Conservation (phyloP, 208 protist genomes). For the Vickermania ingenoplastis region DNA sequence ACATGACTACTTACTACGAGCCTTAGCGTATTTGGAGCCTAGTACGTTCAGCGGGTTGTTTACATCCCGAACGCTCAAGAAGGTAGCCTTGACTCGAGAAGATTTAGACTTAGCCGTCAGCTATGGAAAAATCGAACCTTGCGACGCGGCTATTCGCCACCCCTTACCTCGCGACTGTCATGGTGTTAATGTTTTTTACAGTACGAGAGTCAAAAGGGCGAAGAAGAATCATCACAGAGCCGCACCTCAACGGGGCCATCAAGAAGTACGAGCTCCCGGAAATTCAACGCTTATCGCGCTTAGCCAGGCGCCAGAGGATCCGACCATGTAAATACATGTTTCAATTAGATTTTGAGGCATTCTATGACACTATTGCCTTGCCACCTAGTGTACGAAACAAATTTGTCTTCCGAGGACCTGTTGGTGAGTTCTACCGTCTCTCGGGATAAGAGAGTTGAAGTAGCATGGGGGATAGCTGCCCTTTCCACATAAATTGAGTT, state of each 20-base stretch:
- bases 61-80: slow-evolving; percentile 1
- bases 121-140: slow-evolving; percentile 1
- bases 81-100: background rate
- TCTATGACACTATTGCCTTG: slow-evolving; percentile 5
- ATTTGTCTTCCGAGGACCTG: slow-evolving; percentile 4
- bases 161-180: slow-evolving; percentile 1
- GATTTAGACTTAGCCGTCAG: background rate
- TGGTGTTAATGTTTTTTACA: slow-evolving; percentile 2
- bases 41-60: background rate
- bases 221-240: slow-evolving; percentile 2
- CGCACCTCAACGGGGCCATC: slow-evolving; percentile 4
- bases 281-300: background rate
- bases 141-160: background rate
- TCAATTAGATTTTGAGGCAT: slow-evolving; percentile 6
- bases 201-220: slow-evolving; percentile 1
- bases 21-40: background rate
- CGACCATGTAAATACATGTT: background rate
- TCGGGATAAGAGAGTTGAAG: too few species aligned
- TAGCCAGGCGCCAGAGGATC: slow-evolving; percentile 1
- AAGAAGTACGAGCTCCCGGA: background rate
- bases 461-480: too few species aligned
- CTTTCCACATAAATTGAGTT: too few species aligned
- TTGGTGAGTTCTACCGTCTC: slow-evolving; percentile 2
- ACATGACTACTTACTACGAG: background rate
- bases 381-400: background rate